Base-by-base conservation (phyloP, 2,329 filamentous ascomycete genomes). In the Blumeria graminis region DNA sequence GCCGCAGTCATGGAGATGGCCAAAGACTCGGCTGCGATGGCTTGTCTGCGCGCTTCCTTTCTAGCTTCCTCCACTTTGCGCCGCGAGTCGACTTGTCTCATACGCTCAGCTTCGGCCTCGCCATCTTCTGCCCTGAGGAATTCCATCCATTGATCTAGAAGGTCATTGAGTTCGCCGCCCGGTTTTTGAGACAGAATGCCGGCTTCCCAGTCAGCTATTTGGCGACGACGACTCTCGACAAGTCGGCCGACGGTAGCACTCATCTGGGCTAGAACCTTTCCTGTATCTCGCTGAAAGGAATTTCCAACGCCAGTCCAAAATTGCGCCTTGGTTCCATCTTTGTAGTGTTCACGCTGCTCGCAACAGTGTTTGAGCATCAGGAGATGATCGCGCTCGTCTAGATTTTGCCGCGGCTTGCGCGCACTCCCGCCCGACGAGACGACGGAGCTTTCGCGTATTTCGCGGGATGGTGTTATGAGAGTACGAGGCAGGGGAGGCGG, bases 401-500 rank as follows among this genome's bases (percentile, higher is more conserved):
- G 59, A 59, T 66, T 66, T 54, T 66, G 64, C 16, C 65, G 61
- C 34, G 64, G 65, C 61, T 66, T 66, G 58, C 65, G 63, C 61
- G 62, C 56, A 32, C 59, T 62, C 53, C 61, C 61, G 33, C 63
- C 63, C 13, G 60, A 59, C 8, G 63, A 64, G 9, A 61, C 53
- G 16, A 64, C 62, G 3, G 63, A 65, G 39, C 61, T 61, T 58
- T 66, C 65, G 55, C 65, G 62, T 56, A 64, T 60, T 51, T 66
- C 65, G 57, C 63, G 63, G 6, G 60, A 60, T 3, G 65, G 65
- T 3, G 65, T 66, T 56, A 63, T 62, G 39, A 66, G 56, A 33
- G 61, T 60, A 43, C 62, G 59, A n/a, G 64, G 63, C 13, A 64
- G 55, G 22, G 64, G 57, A 8, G 65, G 65, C 34, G 64, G 65